Evolutionary conservation across 75 land plant species (phyloP).

Genomic region (Pinus tabuliformis): DNA sequence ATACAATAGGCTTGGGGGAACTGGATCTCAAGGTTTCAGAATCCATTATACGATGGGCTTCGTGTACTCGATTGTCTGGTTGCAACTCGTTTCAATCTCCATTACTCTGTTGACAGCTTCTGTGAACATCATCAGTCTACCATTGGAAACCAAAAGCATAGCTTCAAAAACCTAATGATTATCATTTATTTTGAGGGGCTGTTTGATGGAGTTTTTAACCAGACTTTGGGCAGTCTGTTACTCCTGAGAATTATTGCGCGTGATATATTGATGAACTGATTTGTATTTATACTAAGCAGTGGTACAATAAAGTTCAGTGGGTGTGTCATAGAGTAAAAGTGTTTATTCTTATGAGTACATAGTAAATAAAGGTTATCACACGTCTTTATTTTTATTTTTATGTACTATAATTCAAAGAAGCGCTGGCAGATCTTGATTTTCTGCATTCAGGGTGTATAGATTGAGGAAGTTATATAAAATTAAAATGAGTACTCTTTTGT

Average conservation of each 20-base stretch:
- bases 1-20: slow-evolving; percentile 58
- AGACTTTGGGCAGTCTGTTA: neutral
- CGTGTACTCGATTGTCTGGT: slow-evolving; percentile 50
- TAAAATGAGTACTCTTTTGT: too few relatives aligned
- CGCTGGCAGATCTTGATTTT: too few relatives aligned
- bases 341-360: neutral
- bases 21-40: slow-evolving; percentile 54
- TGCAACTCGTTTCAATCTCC: slow-evolving; percentile 53
- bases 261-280: neutral
- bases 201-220: slow-evolving; percentile 5
- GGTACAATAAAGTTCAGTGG: neutral
- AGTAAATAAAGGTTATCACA: too few relatives aligned
- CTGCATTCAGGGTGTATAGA: too few relatives aligned
- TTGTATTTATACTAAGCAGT: slow-evolving; percentile 2
- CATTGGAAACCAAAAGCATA: neutral
- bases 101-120: slow-evolving; percentile 39
- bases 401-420: too few relatives aligned
- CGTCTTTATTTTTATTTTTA: too few relatives aligned
- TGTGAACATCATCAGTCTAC: neutral
- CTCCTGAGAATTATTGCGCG: neutral
- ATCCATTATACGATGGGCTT: slow-evolving; percentile 67
- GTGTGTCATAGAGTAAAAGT: neutral
- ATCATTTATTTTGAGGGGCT: neutral
- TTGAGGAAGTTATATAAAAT: too few relatives aligned
- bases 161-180: neutral